These are phyloP conservation scores for Yamadazyma sp. DNA, from an alignment of 1,139 yeast genomes.

Conservation along the genomic window DNA sequence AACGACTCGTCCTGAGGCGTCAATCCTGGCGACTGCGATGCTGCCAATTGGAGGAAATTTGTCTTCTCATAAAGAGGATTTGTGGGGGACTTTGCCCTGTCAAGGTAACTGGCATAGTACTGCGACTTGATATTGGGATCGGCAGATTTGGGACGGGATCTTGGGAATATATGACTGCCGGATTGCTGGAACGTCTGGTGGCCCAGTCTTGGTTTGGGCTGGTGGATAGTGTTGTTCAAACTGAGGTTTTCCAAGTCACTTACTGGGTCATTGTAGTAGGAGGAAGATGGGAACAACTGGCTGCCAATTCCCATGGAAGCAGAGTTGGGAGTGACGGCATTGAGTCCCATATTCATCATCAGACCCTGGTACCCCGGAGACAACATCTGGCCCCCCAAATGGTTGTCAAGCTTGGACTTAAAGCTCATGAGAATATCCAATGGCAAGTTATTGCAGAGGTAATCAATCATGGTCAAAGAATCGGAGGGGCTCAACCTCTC, in stretches of 20 bases:
- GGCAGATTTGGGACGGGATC: constrained; percentile 44
- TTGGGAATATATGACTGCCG: constrained; percentile 26
- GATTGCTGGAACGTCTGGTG: constrained; percentile 10
- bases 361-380: background rate
- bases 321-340: no score
- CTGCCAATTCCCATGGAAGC: background rate
- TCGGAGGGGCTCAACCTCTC: constrained; percentile 56
- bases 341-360: background rate
- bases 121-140: constrained; percentile 26
- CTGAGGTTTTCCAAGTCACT: constrained; percentile 32
- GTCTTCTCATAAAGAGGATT: constrained; percentile 48
- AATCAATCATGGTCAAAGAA: constrained; percentile 58
- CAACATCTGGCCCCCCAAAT: constrained; percentile 1
- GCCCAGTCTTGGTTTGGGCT: constrained; percentile 40
- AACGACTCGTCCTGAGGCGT: constrained; percentile 18
- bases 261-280: constrained; percentile 14
- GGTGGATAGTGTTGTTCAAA: constrained; percentile 29
- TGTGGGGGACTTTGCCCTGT: constrained; percentile 44
- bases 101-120: constrained; percentile 18
- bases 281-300: constrained; percentile 1
- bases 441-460: constrained; percentile 51
- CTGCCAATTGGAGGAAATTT: constrained; percentile 46
- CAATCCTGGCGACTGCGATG: constrained; percentile 21
- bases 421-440: constrained; percentile 48
- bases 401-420: constrained; percentile 37